Evolutionary conservation across 1,284 basidiomycete genomes (phyloP).

Genomic region (Sporisorium sorghi): DNA sequence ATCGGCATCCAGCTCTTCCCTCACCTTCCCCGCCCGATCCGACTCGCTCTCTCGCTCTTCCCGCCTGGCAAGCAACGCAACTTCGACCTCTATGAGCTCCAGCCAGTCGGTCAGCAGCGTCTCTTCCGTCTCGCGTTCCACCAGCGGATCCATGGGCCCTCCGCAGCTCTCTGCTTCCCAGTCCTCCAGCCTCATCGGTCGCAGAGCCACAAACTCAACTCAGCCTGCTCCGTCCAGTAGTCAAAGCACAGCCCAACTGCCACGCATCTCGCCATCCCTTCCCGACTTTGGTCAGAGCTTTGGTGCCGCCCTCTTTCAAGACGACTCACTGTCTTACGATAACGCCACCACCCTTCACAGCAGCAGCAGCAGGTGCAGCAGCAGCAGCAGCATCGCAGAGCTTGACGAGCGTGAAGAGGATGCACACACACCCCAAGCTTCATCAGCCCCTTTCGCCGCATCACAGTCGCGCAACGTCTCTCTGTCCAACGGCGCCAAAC

Average conservation of each 20-base stretch:
- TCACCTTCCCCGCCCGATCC: slow-evolving; percentile 36
- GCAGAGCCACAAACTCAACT: slow-evolving; percentile 6
- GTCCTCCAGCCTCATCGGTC: slow-evolving; percentile 14
- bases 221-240: slow-evolving; percentile 2
- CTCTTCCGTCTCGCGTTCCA: slow-evolving; percentile 33
- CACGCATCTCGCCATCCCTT: slow-evolving; percentile 41
- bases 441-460: slow-evolving; percentile 26
- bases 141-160: slow-evolving; percentile 45
- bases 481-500: slow-evolving; percentile 9
- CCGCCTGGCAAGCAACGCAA: slow-evolving; percentile 15
- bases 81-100: slow-evolving; percentile 22
- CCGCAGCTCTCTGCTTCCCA: slow-evolving; percentile 31
- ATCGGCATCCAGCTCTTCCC: slow-evolving; percentile 38
- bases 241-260: slow-evolving; percentile 4
- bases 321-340: slow-evolving; percentile 13
- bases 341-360: slow-evolving; percentile 8
- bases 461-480: slow-evolving; percentile 10
- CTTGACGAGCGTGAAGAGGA: slow-evolving; percentile 31
- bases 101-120: slow-evolving; percentile 29
- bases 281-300: slow-evolving; percentile 44
- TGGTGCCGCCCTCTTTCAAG: slow-evolving; percentile 37
- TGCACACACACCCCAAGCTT: slow-evolving; percentile 24
- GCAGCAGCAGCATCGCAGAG: slow-evolving; percentile 35
- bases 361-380: slow-evolving; percentile 33
- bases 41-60: slow-evolving; percentile 36